These are phyloP conservation scores for Ustilago trichophora DNA, from an alignment of 1,284 basidiomycete species.

Conservation along the genomic window DNA sequence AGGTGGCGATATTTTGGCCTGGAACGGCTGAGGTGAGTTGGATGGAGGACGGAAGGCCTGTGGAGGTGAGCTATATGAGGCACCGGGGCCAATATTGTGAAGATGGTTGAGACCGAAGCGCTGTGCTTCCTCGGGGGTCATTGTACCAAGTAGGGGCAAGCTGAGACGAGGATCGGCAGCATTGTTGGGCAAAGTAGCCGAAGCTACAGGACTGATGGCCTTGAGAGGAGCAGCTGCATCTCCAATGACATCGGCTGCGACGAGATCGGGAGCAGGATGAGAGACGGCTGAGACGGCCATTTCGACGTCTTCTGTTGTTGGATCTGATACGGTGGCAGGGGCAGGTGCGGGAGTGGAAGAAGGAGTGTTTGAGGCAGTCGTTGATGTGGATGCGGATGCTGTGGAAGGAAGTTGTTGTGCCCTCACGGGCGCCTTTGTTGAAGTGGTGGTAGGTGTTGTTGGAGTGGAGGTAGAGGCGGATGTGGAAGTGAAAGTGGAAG, in stretches of 20 bases:
- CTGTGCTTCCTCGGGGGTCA: conserved; percentile 17
- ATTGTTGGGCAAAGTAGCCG: conserved; percentile 10
- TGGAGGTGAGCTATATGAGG: conserved; percentile 18
- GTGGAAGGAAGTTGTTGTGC: neutral
- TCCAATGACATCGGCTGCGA: neutral
- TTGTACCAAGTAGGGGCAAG: conserved; percentile 13
- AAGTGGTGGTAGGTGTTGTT: neutral
- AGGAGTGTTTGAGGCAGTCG: conserved; percentile 1
- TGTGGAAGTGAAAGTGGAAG: neutral
- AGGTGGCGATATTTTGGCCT: conserved; percentile 13
- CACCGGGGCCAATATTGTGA: conserved; percentile 5
- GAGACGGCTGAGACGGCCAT: conserved; percentile 26
- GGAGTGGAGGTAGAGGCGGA: neutral
- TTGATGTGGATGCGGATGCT: conserved; percentile 5
- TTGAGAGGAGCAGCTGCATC: conserved; percentile 6
- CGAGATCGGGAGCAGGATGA: conserved; percentile 5
- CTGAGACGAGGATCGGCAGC: conserved; percentile 1
- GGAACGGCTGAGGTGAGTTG: conserved; percentile 30
- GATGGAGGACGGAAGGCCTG: conserved; percentile 26
- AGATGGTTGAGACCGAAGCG: conserved; percentile 17
- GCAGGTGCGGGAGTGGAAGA: neutral
- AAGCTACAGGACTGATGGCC: conserved; percentile 15
- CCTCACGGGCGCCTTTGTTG: conserved; percentile 6
- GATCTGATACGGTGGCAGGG: conserved; percentile 17
- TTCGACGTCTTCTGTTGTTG: conserved; percentile 18